Evolutionary conservation across 1,284 basidiomycete species (phyloP), one percentile per base, ranked within the genome.

Genomic region (Wallemia hederae): DNA sequence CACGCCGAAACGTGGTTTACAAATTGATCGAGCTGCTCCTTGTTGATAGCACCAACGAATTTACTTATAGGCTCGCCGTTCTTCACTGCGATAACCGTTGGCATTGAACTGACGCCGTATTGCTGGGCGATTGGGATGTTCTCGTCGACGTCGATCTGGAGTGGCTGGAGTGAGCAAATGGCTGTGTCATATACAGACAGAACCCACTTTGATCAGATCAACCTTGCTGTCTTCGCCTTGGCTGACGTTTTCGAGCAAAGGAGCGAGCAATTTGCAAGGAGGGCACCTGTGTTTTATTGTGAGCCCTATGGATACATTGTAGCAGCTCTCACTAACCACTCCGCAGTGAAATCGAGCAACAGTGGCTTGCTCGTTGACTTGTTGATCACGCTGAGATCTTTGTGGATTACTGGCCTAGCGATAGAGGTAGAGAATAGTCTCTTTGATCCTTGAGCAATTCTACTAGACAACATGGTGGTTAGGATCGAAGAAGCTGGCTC

Each of bases 81-180:
- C 73, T 82, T 77, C 77, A 80, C 85, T 31, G 78, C 74, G 61
- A 78, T 72, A 74, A 86, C 87, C 1, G 84, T 85, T 19, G 85
- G 85, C 79, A 87, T 82, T 71, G 82, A 81, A 66, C 78, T 77
- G 71, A 94, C 78, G 60, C 78, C 79, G 62, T 82, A 78, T 70
- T 82, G 82, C 67, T 78, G 70, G 7, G 75, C 72, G 64, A 78
- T 71, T 63, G 76, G 71, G 25, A 26, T 22, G 25, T 58, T 57
- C 26, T 64, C 63, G 61, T 70, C 69, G 55, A 70, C 69, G 63
- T 70, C 69, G 22, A 58, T 28, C 56, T 58, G 11, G 7, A 33
- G 31, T 33, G 31, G 7, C 19, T 33, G 7, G 31, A 9, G 7
- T n/a, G n/a, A n/a, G n/a, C n/a, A n/a, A n/a, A n/a, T n/a, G n/a